A percentile compares a stretch with the other conserved stretches of the same genome.
Conservation (phyloP, 306 rosid genomes). For the Datisca glomerata region DNA sequence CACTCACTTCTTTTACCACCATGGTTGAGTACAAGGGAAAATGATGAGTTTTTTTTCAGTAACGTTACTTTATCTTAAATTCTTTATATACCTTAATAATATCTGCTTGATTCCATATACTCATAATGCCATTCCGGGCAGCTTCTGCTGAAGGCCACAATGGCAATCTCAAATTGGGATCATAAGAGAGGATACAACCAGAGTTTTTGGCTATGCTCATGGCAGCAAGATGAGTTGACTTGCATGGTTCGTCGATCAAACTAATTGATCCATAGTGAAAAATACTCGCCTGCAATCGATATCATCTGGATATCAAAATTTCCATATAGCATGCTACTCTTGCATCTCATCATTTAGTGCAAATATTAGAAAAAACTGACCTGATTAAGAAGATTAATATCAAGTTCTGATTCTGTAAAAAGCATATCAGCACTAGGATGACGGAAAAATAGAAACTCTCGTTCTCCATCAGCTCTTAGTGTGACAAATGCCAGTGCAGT, state of each 20-base stretch:
- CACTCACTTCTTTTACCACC: background rate
- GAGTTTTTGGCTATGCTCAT: constrained; percentile 57
- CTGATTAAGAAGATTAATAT: constrained; percentile 45
- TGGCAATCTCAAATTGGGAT: constrained; percentile 81
- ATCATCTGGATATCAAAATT: too few species aligned
- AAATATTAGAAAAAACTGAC: too few species aligned
- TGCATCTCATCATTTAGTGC: too few species aligned
- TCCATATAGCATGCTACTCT: too few species aligned
- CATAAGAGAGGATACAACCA: constrained; percentile 80
- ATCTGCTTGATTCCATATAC: constrained; percentile 80
- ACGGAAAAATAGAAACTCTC: constrained; percentile 81
- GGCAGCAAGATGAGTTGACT: constrained; percentile 82
- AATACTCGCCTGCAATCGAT: constrained; percentile 56
- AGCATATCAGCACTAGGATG: constrained; percentile 97
- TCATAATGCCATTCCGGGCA: constrained; percentile 66
- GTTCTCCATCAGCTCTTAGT: constrained; percentile 82
- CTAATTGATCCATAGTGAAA: constrained; percentile 95
- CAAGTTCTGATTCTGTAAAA: constrained; percentile 71
- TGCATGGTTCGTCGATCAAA: constrained; percentile 80
- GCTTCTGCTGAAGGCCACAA: constrained; percentile 77
- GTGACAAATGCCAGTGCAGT: constrained; percentile 87
- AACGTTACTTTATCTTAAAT: background rate
- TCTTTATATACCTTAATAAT: constrained; percentile 49
- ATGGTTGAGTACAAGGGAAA: too few species aligned
- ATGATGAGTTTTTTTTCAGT: too few species aligned